These are phyloP conservation scores for Aspergillus versicolor DNA, from an alignment of 2,329 filamentous ascomycete species.

Conservation along the genomic window DNA sequence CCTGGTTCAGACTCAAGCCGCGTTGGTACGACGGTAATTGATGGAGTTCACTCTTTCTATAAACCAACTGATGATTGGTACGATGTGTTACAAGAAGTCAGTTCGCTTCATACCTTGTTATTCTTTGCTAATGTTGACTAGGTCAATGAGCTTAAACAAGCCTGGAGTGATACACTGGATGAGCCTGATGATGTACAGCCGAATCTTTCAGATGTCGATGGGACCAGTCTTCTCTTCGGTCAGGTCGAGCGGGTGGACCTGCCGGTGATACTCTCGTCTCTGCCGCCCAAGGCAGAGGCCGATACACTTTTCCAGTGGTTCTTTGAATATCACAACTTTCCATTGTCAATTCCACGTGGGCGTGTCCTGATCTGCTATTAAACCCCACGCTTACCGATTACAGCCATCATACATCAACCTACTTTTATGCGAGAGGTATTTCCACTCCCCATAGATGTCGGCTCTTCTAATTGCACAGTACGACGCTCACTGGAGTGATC, in stretches of 20 bases:
- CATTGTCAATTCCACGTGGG: conserved; percentile 10
- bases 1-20: background rate
- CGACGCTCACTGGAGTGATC: conserved; percentile 1
- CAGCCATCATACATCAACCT: conserved; percentile 11
- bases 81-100: conserved; percentile 11
- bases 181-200: background rate
- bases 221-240: conserved; percentile 11
- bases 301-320: conserved; percentile 2
- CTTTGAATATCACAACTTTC: conserved; percentile 5
- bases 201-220: conserved; percentile 3
- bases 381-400: background rate
- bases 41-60: conserved; percentile 9
- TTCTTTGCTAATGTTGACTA: background rate
- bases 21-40: conserved; percentile 5
- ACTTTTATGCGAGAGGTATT: conserved; percentile 15
- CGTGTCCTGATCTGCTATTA: background rate
- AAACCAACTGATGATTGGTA: conserved; percentile 8
- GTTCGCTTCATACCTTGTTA: background rate
- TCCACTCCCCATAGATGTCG: too few relatives aligned
- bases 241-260: conserved; percentile 8
- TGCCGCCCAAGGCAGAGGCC: conserved; percentile 2
- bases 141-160: conserved; percentile 10
- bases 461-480: conserved; percentile 3
- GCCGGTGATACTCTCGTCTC: conserved; percentile 3
- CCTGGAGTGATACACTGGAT: conserved; percentile 3